Evolutionary conservation across 2,329 filamentous ascomycete genomes (phyloP).

Genomic region (Fusarium pseudoanthophilum): DNA sequence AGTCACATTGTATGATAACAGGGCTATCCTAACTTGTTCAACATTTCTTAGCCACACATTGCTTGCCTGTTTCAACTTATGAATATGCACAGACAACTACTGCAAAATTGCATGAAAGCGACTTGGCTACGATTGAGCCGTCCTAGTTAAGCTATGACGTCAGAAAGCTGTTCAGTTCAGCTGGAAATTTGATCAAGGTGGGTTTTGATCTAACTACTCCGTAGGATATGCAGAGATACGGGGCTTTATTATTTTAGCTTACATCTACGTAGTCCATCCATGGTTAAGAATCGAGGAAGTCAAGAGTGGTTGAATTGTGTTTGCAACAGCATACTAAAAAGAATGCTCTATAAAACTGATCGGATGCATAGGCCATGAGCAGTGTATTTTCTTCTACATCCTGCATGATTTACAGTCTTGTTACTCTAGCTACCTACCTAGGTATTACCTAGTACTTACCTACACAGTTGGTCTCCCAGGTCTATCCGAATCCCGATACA

Average conservation of each 20-base stretch:
- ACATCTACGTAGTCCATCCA: not conserved
- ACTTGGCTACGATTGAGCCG: constrained; percentile 1
- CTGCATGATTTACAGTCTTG: not conserved
- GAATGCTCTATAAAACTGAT: not conserved
- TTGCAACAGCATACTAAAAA: not conserved
- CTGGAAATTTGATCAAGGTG: constrained; percentile 5
- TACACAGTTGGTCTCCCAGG: not conserved
- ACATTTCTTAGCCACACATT: constrained; percentile 17
- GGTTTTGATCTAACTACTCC: not conserved
- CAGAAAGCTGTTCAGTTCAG: constrained; percentile 23
- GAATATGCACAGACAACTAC: not conserved
- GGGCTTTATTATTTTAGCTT: not conserved
- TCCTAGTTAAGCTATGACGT: constrained; percentile 30
- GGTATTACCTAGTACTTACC: too few relatives aligned
- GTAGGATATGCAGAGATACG: not conserved
- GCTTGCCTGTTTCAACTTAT: not conserved
- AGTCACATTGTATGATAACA: not conserved
- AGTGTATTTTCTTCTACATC: not conserved
- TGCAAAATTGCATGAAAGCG: constrained; percentile 1
- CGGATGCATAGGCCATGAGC: too few relatives aligned
- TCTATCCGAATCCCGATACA: not conserved
- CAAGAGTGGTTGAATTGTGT: not conserved
- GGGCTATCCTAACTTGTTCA: constrained; percentile 8
- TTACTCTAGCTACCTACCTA: not conserved
- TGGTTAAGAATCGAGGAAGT: not conserved